Base-by-base conservation (phyloP, 169 alveolate species). In the Plasmodium vivax region DNA sequence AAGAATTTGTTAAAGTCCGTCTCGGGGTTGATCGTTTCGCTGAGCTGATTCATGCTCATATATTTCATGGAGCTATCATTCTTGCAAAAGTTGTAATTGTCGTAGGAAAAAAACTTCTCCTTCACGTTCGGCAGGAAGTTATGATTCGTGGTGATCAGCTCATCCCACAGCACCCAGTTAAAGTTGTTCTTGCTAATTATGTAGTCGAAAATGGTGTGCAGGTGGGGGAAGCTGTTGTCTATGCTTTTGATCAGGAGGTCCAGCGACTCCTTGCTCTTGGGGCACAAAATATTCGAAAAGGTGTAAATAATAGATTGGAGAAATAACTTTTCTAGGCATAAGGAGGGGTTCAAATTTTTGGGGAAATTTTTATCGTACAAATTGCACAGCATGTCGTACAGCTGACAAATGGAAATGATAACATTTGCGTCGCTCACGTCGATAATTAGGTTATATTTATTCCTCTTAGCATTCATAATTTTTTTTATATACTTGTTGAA, bases 101-200 rank as follows among this genome's bases (percentile, higher is more conserved):
- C 94, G 72, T 62, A 90, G 23, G 94, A 79, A 56, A 81, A 90
- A 73, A 82, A 92, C 34, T 47, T 47, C 62, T 92, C 92, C 41
- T 79, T 92, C 36, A 92, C 85, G 56, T 92, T 82, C n/a, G 95
- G 95, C 1, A 92, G 45, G 77, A 82, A 81, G 23, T 82, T 92
- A 82, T 82, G 85, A 82, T 82, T 92, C 38, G 95, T 92, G 83
- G 95, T 92, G 58, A 92, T 92, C 74, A 92, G 45, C 56, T 92
- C 95, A 27, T 92, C 95, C 95, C 95, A 92, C 51, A 92, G 83
- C 7, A 92, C 95, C 95, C 95, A 92, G 58, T 68, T 92, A 41
- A 92, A 92, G 83, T 92, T 92, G 56, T 92, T 82, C 77, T 92
- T 92, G 43, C 71, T 92, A 82, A 92, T 82, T 82, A 45, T 92